Conservation (phyloP, 2,329 filamentous ascomycete species). For the Apiospora pterosperma region DNA sequence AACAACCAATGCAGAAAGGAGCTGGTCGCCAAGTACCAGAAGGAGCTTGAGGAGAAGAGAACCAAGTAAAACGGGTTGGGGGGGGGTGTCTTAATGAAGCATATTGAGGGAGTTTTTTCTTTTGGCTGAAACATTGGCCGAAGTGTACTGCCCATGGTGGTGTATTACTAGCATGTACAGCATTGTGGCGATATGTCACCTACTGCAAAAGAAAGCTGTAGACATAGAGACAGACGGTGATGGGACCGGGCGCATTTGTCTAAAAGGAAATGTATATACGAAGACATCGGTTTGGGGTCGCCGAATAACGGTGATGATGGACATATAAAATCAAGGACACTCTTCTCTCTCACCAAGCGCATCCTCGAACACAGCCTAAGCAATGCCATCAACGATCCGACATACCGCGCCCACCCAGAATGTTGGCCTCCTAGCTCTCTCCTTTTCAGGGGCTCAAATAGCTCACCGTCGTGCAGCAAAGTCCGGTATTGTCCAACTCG, state of each 20-base stretch:
- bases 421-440: too few species aligned
- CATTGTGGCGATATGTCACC: not conserved
- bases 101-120: not conserved
- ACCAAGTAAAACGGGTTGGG: slow-evolving; percentile 41
- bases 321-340: not conserved
- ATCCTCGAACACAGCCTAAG: not conserved
- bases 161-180: slow-evolving; percentile 2
- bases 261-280: not conserved
- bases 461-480: too few species aligned
- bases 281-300: not conserved
- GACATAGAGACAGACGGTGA: not conserved
- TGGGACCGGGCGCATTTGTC: not conserved
- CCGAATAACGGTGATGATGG: not conserved
- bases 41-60: slow-evolving; percentile 55
- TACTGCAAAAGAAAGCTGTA: not conserved
- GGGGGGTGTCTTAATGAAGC: not conserved
- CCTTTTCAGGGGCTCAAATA: too few species aligned
- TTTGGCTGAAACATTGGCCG: not conserved
- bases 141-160: not conserved
- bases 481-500: too few species aligned
- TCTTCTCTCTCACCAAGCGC: not conserved
- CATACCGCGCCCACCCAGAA: too few species aligned
- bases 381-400: too few species aligned
- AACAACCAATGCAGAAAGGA: slow-evolving; percentile 46
- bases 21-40: slow-evolving; percentile 55